A percentile compares a stretch with the other conserved stretches of the same genome.
Evolutionary conservation across 2,329 filamentous ascomycete genomes (phyloP).

Genomic region (Botrytis medusae): DNA sequence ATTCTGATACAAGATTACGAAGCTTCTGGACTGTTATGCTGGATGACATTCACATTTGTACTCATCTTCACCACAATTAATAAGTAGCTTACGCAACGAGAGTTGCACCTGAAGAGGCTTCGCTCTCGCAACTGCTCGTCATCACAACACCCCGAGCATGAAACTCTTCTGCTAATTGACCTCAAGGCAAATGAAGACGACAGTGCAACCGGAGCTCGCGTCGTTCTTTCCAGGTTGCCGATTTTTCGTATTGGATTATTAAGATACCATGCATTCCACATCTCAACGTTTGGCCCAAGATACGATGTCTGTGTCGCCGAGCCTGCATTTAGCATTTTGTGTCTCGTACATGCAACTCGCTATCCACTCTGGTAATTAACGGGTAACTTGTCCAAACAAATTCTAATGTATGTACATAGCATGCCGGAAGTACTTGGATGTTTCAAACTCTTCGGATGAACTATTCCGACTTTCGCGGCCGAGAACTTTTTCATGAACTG

Average conservation of each 20-base stretch:
- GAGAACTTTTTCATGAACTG: background rate
- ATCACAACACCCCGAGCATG: background rate
- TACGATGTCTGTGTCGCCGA: background rate
- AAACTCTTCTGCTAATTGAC: background rate
- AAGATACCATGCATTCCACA: background rate
- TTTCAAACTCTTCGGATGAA: background rate
- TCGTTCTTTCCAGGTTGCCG: background rate
- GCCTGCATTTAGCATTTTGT: background rate
- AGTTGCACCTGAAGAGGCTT: background rate
- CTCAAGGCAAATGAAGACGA: background rate
- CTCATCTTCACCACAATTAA: background rate
- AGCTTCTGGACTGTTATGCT: background rate
- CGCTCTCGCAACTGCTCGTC: background rate
- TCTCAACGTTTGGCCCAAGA: background rate
- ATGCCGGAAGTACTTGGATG: background rate
- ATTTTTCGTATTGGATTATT: background rate
- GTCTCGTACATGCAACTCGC: background rate
- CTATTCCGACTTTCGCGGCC: no score
- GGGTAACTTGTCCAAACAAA: no score
- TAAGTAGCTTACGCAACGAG: background rate
- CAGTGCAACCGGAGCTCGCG: background rate
- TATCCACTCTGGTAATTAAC: slow-evolving; percentile 1
- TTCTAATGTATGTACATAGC: no score
- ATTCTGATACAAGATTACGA: background rate
- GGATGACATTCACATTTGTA: background rate